Base-by-base conservation (phyloP, 805 yeast genomes). In the Zygosaccharomyces bailii region DNA sequence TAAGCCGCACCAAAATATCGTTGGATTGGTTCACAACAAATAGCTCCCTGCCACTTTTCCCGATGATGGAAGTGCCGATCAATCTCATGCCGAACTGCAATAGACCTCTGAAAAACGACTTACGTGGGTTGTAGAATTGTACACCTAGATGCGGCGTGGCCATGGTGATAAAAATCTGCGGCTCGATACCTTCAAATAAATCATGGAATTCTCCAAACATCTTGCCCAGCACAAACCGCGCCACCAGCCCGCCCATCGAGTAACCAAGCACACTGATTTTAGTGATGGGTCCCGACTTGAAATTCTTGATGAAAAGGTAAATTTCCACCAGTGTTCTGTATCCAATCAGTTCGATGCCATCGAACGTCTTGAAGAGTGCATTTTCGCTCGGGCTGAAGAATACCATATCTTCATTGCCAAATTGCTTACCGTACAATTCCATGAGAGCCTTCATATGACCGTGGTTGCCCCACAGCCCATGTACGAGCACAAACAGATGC, bases 171-270 rank as follows among this genome's bases (percentile, higher is more conserved):
- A 80, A 84, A 31, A 73, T 53, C 17, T 75, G 68, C 0, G 96
- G 96, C 46, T 73, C 72, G 16, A 86, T 73, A 1, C 56, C 56
- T 75, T 75, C 54, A 81, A 86, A 59, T 73, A 76, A 1, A 72
- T 70, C 48, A 67, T 72, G 54, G 69, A 75, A 49, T 71, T 82
- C 63, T 61, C 75, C 51, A 80, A 68, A 56, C 55, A 63, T 52
- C 36, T 84, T 71, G 1, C 97, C 97, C 37, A 89, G 72, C 19
- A 88, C 82, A 61, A 86, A 89, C 40, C 97, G 70, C 0, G 89
- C 73, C 24, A 91, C 79, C 27, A 90, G 66, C 0, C 98, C 98
- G 17, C 98, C 97, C 46, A 91, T 68, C 0, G 96, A 86, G 62
- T 90, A 91, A 0, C 98, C 96, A 2, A 86, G 73, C 33, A 91